Percentiles rank a stretch among this genome's conserved stretches.
Evolutionary conservation across 2,329 filamentous ascomycete genomes (phyloP).

Genomic region (Macrophomina pseudophaseolina): DNA sequence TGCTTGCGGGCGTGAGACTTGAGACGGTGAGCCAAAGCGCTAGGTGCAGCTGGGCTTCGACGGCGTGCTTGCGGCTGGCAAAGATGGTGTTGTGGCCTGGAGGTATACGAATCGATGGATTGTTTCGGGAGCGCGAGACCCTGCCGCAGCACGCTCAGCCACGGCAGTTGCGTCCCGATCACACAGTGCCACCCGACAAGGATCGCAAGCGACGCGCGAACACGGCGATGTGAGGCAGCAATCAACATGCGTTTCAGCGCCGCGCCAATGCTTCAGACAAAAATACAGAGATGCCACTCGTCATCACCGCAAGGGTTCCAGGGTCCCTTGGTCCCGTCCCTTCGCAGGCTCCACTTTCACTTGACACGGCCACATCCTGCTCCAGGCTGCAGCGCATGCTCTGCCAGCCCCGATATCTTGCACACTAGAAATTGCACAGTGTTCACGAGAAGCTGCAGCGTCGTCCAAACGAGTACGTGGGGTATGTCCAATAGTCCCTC

Average conservation of each 20-base stretch:
- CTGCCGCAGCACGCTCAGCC: conserved; percentile 25
- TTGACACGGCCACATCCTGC: conserved; percentile 8
- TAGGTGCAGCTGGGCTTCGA: conserved; percentile 4
- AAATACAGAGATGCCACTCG: background rate
- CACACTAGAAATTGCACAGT: conserved; percentile 11
- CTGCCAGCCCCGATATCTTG: background rate
- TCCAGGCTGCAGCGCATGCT: conserved; percentile 11
- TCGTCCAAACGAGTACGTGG: conserved; percentile 9
- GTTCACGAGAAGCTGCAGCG: conserved; percentile 9
- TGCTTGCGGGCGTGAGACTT: background rate
- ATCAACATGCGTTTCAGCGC: conserved; percentile 20
- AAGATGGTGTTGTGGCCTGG: conserved; percentile 26
- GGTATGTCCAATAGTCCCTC: conserved; percentile 22
- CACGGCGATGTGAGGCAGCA: conserved; percentile 15
- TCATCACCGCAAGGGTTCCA: background rate
- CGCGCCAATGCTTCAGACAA: conserved; percentile 8
- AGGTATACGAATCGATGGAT: conserved; percentile 25
- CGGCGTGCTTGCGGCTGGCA: background rate
- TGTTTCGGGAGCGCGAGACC: conserved; percentile 25
- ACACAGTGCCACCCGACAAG: conserved; percentile 18
- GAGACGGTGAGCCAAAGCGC: background rate
- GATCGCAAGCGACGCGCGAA: conserved; percentile 15
- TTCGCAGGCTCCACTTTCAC: conserved; percentile 14
- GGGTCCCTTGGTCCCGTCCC: background rate
- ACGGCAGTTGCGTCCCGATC: conserved; percentile 25